Base-by-base conservation (phyloP, 495 filamentous ascomycete species). In the Cryomyces minteri region DNA sequence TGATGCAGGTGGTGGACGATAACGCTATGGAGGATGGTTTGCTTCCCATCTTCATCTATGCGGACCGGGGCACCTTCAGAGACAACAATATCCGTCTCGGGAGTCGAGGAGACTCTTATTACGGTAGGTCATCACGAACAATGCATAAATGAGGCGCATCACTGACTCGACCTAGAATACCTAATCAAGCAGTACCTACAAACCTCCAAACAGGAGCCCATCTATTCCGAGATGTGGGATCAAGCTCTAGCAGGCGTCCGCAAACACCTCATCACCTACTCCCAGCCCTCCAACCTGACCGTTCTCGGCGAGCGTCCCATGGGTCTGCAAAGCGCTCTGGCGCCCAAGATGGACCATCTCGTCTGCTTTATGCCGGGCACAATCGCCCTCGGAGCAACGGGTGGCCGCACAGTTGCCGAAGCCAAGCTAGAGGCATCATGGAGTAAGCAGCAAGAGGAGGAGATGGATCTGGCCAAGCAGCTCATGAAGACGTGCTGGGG, bases 351-450 rank as follows among this genome's bases (percentile, higher is more conserved):
- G 92, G 90, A 96, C 56, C 90, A 99, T 59, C 69, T 96, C 6
- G 88, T 88, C 36, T 99, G 90, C 67, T 99, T 96, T 68, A 82
- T 95, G 72, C 88, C 90, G 0, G 92, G 90, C 32, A 94, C 88
- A 9, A 88, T 96, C 52, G 90, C 88, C 0, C 74, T 96, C 0
- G 87, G 76, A 8, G 84, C 75, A 4, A 99, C 90, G 0, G 82
- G 78, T 18, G 90, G 90, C 1, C 51, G 76, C 37, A 75, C 75
- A 0, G 70, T 93, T 32, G 65, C 73, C 1, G 77, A 86, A 53
- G 87, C 88, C 5, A 79, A 73, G 51, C 76, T 81, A 54, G 69
- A 72, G 0, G 56, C 74, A 0, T 60, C 61, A 14, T 99, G 92
- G 92, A 71, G 70, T 6, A 68, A 74, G 48, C 71, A 83, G 53